A percentile compares a stretch with the other conserved stretches of the same genome.
These are phyloP conservation scores for Malania oleifera DNA, from an alignment of 164 flowering plant genomes.

Conservation along the genomic window DNA sequence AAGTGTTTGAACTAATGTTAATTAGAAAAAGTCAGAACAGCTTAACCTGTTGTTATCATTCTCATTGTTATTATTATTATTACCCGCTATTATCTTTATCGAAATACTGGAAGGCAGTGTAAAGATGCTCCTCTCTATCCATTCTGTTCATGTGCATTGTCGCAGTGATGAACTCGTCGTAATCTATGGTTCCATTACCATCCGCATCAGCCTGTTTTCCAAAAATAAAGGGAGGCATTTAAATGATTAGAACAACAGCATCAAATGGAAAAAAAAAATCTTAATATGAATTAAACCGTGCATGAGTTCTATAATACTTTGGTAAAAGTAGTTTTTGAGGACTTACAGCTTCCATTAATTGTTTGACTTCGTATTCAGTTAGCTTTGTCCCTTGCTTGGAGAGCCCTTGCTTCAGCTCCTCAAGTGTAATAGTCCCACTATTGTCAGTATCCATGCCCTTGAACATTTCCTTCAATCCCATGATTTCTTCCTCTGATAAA, in stretches of 20 bases:
- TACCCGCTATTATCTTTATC: constrained; percentile 96
- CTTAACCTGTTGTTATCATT: background rate
- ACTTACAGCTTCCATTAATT: constrained; percentile 94
- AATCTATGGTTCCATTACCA: constrained; percentile 93
- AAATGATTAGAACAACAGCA: background rate
- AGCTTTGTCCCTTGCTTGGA: constrained; percentile 85
- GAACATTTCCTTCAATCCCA: constrained; percentile 88
- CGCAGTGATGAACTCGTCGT: constrained; percentile 95
- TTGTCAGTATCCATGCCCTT: constrained; percentile 83
- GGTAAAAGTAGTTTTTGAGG: background rate
- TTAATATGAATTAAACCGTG: background rate
- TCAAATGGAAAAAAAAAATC: background rate
- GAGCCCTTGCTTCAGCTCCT: constrained; percentile 85
- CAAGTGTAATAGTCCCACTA: constrained; percentile 89
- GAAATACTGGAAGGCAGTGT: constrained; percentile 89
- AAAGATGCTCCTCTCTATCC: constrained; percentile 95
- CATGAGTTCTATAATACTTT: background rate
- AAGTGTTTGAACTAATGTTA: background rate
- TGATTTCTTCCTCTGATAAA: constrained; percentile 94
- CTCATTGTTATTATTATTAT: background rate
- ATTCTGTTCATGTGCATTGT: constrained; percentile 87
- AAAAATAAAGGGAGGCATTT: background rate
- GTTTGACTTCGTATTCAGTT: constrained; percentile 76
- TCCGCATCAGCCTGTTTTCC: constrained; percentile 84
- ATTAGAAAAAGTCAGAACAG: background rate